These are phyloP conservation scores for Dioszegia crocea DNA, from an alignment of 768 basidiomycete genomes.

Conservation along the genomic window DNA sequence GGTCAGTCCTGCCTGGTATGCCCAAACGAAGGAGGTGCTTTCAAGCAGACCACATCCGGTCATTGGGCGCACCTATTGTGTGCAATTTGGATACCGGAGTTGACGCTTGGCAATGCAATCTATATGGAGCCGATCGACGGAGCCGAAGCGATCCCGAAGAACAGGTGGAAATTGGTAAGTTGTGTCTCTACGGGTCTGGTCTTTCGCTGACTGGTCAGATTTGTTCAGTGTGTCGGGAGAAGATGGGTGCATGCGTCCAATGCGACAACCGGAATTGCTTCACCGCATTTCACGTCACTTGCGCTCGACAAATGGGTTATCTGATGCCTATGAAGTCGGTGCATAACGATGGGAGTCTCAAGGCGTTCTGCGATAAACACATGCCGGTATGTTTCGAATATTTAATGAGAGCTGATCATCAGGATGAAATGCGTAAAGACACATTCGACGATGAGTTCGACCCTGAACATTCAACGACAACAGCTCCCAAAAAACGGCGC, in stretches of 20 bases:
- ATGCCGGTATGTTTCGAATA: constrained; percentile 62
- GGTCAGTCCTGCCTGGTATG: constrained; percentile 85
- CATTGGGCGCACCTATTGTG: constrained; percentile 96
- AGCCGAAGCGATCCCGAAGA: constrained; percentile 78
- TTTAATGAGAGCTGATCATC: not conserved
- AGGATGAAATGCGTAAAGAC: constrained; percentile 6
- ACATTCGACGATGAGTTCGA: constrained; percentile 8
- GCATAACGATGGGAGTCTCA: constrained; percentile 52
- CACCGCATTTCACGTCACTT: constrained; percentile 89
- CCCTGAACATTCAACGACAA: not conserved
- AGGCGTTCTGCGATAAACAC: constrained; percentile 84
- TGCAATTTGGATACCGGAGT: constrained; percentile 96
- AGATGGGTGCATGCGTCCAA: constrained; percentile 86
- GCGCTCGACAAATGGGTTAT: constrained; percentile 79
- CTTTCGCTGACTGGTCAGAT: constrained; percentile 51
- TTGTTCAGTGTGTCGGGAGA: constrained; percentile 62
- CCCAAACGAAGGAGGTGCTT: constrained; percentile 94
- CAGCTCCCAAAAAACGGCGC: not conserved
- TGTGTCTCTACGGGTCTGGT: not conserved
- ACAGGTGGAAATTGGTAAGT: constrained; percentile 87
- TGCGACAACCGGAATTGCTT: constrained; percentile 87
- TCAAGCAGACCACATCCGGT: constrained; percentile 89
- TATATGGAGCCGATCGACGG: constrained; percentile 98
- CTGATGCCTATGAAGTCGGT: constrained; percentile 54
- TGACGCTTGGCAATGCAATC: constrained; percentile 83